phyloP scores from a whole-genome alignment of 2,329 filamentous ascomycete genomes.

The Penicillium brevicompactum region DNA sequence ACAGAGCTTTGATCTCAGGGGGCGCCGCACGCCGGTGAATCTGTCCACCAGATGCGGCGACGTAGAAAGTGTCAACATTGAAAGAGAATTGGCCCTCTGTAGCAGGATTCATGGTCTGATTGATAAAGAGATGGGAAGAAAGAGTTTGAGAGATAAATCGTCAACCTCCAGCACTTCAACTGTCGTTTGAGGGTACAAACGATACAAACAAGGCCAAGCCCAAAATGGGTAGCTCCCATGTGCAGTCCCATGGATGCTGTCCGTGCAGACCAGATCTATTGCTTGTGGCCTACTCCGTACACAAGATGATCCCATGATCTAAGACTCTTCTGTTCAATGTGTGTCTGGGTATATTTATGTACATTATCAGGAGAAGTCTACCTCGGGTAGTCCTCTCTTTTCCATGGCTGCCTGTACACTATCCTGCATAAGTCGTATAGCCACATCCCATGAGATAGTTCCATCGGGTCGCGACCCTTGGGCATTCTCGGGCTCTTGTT shows the following conservation, averaged over 20 bases:
- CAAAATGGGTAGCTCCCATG: too few relatives aligned
- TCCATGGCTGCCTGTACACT: conserved; percentile 47
- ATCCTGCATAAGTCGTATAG: conserved; percentile 43
- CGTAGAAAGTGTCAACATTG: conserved; percentile 49
- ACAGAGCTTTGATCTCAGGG: conserved; percentile 50
- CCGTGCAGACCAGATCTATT: too few relatives aligned
- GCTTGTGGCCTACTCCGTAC: too few relatives aligned
- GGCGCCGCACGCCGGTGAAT: conserved; percentile 51
- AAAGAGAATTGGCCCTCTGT: conserved; percentile 47
- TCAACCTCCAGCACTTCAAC: background rate
- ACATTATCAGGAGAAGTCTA: conserved; percentile 41
- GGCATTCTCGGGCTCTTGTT: conserved; percentile 40
- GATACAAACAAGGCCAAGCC: too few relatives aligned
- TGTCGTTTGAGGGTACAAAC: background rate
- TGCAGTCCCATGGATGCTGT: too few relatives aligned
- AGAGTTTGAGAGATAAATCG: background rate
- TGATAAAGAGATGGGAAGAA: background rate
- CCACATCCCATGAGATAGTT: conserved; percentile 36
- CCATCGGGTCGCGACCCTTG: conserved; percentile 35
- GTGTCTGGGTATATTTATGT: too few relatives aligned
- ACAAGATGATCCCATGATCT: too few relatives aligned
- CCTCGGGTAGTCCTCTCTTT: conserved; percentile 48
- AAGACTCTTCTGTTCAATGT: too few relatives aligned
- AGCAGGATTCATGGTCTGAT: conserved; percentile 22
- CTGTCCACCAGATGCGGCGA: conserved; percentile 43